These are phyloP conservation scores for Udeniomyces megalosporus DNA, from an alignment of 768 basidiomycete species.

Conservation along the genomic window DNA sequence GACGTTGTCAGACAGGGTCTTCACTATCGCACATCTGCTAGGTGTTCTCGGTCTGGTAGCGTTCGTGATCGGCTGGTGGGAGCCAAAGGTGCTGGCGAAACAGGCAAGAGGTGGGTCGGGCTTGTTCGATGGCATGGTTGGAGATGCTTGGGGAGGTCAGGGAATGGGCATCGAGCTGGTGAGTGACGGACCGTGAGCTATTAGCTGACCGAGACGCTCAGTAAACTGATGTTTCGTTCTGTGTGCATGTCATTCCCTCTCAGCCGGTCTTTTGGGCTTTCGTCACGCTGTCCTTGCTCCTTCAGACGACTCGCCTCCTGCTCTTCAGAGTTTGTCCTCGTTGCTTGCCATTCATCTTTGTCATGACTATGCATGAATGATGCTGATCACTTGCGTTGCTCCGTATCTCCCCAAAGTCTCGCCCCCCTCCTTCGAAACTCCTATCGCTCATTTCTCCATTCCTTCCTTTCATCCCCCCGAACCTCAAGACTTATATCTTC, in stretches of 20 bases:
- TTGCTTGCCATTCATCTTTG: neutral
- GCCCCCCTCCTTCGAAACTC: constrained; percentile 22
- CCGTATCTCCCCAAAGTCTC: constrained; percentile 18
- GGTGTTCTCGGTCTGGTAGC: constrained; percentile 20
- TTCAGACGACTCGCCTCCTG: constrained; percentile 28
- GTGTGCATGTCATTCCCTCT: neutral
- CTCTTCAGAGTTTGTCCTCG: constrained; percentile 25
- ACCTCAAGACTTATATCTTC: constrained; percentile 24
- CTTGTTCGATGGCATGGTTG: constrained; percentile 6
- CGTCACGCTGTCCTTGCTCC: constrained; percentile 26
- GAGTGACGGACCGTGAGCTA: neutral
- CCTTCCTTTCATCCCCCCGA: constrained; percentile 28
- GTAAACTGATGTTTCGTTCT: neutral
- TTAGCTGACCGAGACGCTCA: neutral
- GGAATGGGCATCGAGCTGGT: constrained; percentile 2
- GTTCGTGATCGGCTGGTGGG: constrained; percentile 27
- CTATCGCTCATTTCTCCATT: constrained; percentile 27
- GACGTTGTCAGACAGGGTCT: constrained; percentile 19
- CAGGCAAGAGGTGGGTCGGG: neutral
- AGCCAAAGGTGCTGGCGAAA: constrained; percentile 20
- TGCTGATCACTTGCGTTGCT: neutral
- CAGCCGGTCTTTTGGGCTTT: constrained; percentile 32
- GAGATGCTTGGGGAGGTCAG: neutral
- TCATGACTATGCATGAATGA: neutral
- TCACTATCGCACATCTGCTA: constrained; percentile 25